These are phyloP conservation scores for Rubia peregrina DNA, from an alignment of 305 asterid species.

Conservation along the genomic window DNA sequence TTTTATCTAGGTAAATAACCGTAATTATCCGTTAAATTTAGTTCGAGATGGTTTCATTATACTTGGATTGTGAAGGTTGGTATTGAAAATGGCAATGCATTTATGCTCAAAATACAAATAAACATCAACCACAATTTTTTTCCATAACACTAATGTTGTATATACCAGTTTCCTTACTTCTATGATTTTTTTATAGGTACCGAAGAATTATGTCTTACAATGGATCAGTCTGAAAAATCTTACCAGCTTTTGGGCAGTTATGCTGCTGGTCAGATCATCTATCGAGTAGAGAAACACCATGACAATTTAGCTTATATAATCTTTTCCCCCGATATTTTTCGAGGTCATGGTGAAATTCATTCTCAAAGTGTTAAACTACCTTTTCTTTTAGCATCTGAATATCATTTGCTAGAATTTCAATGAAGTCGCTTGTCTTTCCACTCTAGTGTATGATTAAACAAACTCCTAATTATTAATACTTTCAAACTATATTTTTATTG, in stretches of 20 bases:
- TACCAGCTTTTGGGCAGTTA: slow-evolving; percentile 82
- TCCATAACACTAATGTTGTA: no score
- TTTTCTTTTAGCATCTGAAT: slow-evolving; percentile 49
- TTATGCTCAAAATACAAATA: no score
- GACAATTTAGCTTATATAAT: slow-evolving; percentile 36
- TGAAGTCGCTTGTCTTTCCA: neutral
- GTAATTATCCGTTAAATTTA: no score
- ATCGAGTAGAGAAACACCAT: slow-evolving; percentile 37
- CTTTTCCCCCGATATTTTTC: slow-evolving; percentile 38
- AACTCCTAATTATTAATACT: neutral
- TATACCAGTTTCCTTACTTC: neutral
- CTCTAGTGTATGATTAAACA: neutral
- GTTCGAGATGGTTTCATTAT: no score
- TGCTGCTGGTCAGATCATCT: slow-evolving; percentile 66
- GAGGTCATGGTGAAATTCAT: slow-evolving; percentile 26
- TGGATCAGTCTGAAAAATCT: slow-evolving; percentile 80
- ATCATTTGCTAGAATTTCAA: slow-evolving; percentile 35
- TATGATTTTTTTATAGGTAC: slow-evolving; percentile 32
- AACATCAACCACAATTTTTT: no score
- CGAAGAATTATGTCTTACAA: slow-evolving; percentile 54
- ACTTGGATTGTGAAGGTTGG: no score
- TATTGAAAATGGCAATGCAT: no score
- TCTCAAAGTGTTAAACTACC: slow-evolving; percentile 51
- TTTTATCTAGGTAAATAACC: no score
- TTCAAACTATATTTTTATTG: no score